Evolutionary conservation across 1,284 basidiomycete genomes (phyloP).

Genomic region (Boletellus deceptivus): DNA sequence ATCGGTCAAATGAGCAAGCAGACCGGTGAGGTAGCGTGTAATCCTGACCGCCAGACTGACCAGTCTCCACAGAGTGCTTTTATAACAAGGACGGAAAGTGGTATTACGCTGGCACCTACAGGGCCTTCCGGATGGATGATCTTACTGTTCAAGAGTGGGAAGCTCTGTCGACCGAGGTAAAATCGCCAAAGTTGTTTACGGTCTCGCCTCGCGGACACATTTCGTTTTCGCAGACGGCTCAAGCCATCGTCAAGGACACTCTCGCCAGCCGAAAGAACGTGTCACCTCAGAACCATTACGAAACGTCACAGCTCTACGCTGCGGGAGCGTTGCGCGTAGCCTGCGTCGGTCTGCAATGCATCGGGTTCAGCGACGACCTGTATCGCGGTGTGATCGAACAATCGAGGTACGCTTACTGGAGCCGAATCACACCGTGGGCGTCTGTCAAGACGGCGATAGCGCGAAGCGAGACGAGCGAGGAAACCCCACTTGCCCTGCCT

Average conservation of each 20-base stretch:
- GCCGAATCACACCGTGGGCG: constrained; percentile 20
- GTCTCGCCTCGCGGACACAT: constrained; percentile 7
- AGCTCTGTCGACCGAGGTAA: constrained; percentile 60
- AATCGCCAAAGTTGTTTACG: constrained; percentile 1
- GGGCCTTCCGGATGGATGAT: constrained; percentile 59
- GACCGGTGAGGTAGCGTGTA: constrained; percentile 45
- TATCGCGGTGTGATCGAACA: constrained; percentile 66
- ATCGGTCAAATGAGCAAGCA: constrained; percentile 54
- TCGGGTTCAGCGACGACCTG: constrained; percentile 63
- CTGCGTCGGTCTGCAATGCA: constrained; percentile 69
- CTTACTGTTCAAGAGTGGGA: constrained; percentile 66
- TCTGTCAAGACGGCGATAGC: constrained; percentile 6
- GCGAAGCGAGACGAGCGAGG: constrained; percentile 19
- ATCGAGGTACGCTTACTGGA: constrained; percentile 46
- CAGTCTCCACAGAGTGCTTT: constrained; percentile 59
- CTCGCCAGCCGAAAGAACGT: constrained; percentile 66
- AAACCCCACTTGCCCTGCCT: constrained; percentile 2
- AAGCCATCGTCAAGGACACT: constrained; percentile 67
- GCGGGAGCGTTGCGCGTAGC: constrained; percentile 68
- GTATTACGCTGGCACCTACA: constrained; percentile 80
- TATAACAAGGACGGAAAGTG: constrained; percentile 73
- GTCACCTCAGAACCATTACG: constrained; percentile 72
- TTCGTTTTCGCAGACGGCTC: constrained; percentile 47
- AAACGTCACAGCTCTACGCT: constrained; percentile 65
- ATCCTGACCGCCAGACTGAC: constrained; percentile 7